These are phyloP conservation scores for Yamadazyma tumulicola DNA, from an alignment of 805 yeast genomes.

Conservation along the genomic window DNA sequence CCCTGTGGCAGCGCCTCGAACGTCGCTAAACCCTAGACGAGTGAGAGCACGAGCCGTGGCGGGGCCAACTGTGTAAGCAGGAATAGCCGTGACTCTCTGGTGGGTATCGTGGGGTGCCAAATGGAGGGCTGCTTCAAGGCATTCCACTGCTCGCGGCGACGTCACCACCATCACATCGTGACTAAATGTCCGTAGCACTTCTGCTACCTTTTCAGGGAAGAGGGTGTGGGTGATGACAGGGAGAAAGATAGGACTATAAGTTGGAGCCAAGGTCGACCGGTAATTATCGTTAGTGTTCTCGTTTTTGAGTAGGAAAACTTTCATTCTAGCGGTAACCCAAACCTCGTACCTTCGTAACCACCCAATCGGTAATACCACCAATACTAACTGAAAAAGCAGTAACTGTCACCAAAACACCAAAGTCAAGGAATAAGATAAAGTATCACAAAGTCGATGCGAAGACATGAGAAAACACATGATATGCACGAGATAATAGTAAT, in stretches of 20 bases:
- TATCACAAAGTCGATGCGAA: too few relatives aligned
- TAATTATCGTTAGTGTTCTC: slow-evolving; percentile 37
- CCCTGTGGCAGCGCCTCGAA: slow-evolving; percentile 71
- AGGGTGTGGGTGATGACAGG: slow-evolving; percentile 70
- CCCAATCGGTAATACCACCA: too few relatives aligned
- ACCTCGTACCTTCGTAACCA: too few relatives aligned
- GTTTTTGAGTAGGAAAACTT: slow-evolving; percentile 64
- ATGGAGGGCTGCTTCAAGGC: slow-evolving; percentile 48
- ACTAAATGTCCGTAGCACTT: slow-evolving; percentile 43
- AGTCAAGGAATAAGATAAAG: too few relatives aligned
- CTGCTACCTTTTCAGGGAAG: slow-evolving; percentile 42
- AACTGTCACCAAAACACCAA: too few relatives aligned
- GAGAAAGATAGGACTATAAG: slow-evolving; percentile 46
- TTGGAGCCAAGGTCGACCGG: slow-evolving; percentile 22
- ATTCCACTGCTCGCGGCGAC: slow-evolving; percentile 89
- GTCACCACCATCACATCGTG: slow-evolving; percentile 58
- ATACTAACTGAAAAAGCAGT: too few relatives aligned
- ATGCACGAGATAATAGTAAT: too few relatives aligned
- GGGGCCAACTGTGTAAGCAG: slow-evolving; percentile 88
- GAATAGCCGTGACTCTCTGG: slow-evolving; percentile 38
- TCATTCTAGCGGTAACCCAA: slow-evolving; percentile 7
- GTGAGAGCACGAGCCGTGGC: slow-evolving; percentile 65
- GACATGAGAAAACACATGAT: too few relatives aligned
- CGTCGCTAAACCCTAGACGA: slow-evolving; percentile 60
- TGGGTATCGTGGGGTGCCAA: slow-evolving; percentile 13